Percentiles rank a stretch among this genome's conserved stretches.
These are phyloP conservation scores for Fusarium sacchari DNA, from an alignment of 2,329 filamentous ascomycete species.

Conservation along the genomic window DNA sequence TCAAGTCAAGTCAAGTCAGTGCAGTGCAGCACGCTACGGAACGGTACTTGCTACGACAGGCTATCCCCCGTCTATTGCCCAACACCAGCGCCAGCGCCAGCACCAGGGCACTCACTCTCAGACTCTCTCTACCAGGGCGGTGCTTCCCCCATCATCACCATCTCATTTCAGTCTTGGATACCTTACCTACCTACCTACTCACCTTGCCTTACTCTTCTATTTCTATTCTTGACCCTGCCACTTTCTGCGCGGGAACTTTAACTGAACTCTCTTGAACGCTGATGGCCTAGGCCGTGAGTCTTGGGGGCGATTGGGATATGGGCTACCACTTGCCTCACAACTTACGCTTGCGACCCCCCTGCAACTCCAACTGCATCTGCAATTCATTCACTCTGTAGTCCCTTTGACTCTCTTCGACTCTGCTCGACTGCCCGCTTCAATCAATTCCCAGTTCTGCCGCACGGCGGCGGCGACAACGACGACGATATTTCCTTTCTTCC, in stretches of 20 bases:
- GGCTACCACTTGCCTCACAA: constrained; percentile 50
- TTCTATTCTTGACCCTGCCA: constrained; percentile 30
- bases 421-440: constrained; percentile 33
- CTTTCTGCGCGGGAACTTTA: constrained; percentile 13
- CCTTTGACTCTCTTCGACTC: constrained; percentile 32
- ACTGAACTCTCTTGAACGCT: constrained; percentile 33
- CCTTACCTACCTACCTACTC: background rate
- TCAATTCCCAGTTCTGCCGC: constrained; percentile 25
- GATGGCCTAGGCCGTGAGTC: constrained; percentile 50
- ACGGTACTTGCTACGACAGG: constrained; percentile 27
- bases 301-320: constrained; percentile 53
- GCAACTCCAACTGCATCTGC: constrained; percentile 36
- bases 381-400: constrained; percentile 36
- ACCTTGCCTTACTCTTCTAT: constrained; percentile 2
- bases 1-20: background rate
- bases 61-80: background rate
- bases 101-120: background rate
- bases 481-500: background rate
- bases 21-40: background rate
- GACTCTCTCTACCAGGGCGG: constrained; percentile 11
- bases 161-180: constrained; percentile 32
- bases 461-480: constrained; percentile 27
- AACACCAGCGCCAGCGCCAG: background rate
- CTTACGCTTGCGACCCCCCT: constrained; percentile 46
- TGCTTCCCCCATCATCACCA: constrained; percentile 34